phyloP scores from a whole-genome alignment of 2,329 filamentous ascomycete genomes.

The Nigrospora sphaerica region DNA sequence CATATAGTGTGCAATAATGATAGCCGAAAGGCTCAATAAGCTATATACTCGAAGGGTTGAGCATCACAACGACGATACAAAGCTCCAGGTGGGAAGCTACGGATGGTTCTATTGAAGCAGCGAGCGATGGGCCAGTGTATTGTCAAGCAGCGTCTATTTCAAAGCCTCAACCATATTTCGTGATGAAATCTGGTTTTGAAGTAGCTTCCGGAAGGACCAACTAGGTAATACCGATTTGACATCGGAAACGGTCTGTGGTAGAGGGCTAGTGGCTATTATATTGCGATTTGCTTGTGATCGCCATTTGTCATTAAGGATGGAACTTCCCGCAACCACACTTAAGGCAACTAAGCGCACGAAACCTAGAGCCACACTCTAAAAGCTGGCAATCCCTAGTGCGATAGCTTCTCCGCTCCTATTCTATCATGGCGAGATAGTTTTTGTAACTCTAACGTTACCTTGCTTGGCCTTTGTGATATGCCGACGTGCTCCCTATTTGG shows the following conservation, averaged over 20 bases:
- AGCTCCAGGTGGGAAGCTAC: neutral
- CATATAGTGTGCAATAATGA: neutral
- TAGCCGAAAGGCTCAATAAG: neutral
- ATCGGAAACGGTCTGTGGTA: neutral
- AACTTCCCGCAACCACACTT: neutral
- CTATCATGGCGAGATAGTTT: too few relatives aligned
- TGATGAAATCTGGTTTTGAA: neutral
- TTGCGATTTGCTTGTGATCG: neutral
- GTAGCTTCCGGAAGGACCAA: neutral
- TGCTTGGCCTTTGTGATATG: neutral
- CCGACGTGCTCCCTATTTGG: neutral
- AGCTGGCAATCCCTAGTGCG: neutral
- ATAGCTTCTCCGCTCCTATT: too few relatives aligned
- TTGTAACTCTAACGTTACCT: neutral
- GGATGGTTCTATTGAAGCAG: neutral
- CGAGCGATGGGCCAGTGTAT: too few relatives aligned
- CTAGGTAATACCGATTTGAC: neutral
- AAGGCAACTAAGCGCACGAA: neutral
- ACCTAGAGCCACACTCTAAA: neutral
- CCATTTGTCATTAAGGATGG: neutral
- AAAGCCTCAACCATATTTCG: neutral
- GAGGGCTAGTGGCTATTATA: neutral
- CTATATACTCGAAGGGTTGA: neutral
- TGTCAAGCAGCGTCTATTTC: neutral
- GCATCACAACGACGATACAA: neutral